These are phyloP conservation scores for Boletus edulis DNA, from an alignment of 768 basidiomycete species.

Conservation along the genomic window DNA sequence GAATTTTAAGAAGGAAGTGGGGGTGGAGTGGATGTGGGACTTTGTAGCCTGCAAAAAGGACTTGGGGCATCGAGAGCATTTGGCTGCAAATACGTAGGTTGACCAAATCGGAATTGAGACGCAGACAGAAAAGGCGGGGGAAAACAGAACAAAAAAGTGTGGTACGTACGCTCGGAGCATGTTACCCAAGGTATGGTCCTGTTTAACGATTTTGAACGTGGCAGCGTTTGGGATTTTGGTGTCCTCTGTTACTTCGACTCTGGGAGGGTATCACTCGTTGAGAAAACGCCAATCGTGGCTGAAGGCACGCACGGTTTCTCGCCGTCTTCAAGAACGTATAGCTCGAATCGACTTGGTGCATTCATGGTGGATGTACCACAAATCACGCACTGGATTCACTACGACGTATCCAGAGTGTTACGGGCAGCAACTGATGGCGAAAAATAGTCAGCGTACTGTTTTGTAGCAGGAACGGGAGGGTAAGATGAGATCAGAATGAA, in stretches of 20 bases:
- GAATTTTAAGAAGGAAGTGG: constrained; percentile 91
- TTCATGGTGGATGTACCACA: constrained; percentile 56
- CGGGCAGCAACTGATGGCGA: not conserved
- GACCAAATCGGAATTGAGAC: not conserved
- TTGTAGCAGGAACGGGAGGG: not conserved
- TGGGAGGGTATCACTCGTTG: constrained; percentile 32
- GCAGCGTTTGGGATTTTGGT: constrained; percentile 98
- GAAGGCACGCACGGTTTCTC: constrained; percentile 79
- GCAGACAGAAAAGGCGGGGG: not conserved
- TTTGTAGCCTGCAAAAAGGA: constrained; percentile 97
- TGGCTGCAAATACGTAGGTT: constrained; percentile 52
- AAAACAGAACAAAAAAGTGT: constrained; percentile 7
- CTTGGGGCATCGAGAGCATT: constrained; percentile 81
- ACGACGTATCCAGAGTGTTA: not conserved
- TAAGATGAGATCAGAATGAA: constrained; percentile 41
- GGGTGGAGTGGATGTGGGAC: constrained; percentile 96
- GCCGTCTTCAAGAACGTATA: constrained; percentile 89
- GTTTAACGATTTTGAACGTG: constrained; percentile 90
- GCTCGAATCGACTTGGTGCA: constrained; percentile 89
- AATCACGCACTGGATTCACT: not conserved
- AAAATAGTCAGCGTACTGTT: constrained; percentile 10
- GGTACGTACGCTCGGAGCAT: constrained; percentile 87
- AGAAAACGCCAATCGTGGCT: not conserved
- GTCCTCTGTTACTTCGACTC: constrained; percentile 90
- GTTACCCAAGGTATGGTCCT: constrained; percentile 95